Conservation (phyloP, 441 rosid genomes). For the Adansonia madagascariensis region DNA sequence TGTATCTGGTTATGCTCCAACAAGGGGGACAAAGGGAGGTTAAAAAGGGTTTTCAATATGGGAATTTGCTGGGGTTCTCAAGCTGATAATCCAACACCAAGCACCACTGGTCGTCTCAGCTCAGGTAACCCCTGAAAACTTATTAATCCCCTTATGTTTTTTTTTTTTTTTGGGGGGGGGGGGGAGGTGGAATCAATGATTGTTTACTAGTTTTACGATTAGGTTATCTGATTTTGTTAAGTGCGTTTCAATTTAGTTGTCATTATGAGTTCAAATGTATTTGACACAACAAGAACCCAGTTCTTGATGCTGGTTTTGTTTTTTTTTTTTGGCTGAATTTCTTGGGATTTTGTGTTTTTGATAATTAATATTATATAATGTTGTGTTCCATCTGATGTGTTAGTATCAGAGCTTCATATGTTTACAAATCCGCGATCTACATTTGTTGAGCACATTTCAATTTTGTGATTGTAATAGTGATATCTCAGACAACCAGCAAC, state of each 20-base stretch:
- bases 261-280: background rate
- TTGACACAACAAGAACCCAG: background rate
- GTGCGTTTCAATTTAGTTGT: slow-evolving; percentile 29
- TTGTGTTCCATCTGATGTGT: background rate
- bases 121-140: slow-evolving; percentile 42
- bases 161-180: background rate
- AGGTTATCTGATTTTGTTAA: background rate
- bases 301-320: slow-evolving; percentile 9
- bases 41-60: slow-evolving; percentile 39
- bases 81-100: slow-evolving; percentile 49
- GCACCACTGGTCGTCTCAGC: slow-evolving; percentile 50
- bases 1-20: slow-evolving; percentile 11
- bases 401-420: background rate
- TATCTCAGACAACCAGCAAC: slow-evolving; percentile 62
- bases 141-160: background rate
- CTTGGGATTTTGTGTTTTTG: slow-evolving; percentile 23
- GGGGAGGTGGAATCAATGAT: background rate
- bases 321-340: background rate
- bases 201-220: background rate
- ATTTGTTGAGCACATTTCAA: background rate
- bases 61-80: slow-evolving; percentile 70
- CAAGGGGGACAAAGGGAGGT: slow-evolving; percentile 4
- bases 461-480: slow-evolving; percentile 38
- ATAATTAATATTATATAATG: background rate
- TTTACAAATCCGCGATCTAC: background rate